A percentile compares a stretch with the other conserved stretches of the same genome.
Evolutionary conservation across 1,284 basidiomycete species (phyloP).

Genomic region (Phellinidium pouzarii): DNA sequence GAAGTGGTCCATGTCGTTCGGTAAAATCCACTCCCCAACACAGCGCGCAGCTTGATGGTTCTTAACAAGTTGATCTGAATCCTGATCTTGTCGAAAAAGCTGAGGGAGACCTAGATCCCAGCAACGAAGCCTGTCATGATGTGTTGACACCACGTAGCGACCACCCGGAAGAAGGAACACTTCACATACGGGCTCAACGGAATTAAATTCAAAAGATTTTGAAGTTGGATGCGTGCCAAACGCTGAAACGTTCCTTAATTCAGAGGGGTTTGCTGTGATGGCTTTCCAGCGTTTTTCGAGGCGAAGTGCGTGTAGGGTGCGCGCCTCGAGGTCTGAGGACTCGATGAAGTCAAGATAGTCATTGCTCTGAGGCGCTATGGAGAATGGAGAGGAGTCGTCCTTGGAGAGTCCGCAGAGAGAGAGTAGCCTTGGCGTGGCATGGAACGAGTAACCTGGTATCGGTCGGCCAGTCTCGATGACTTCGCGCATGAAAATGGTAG

Average conservation of each 20-base stretch:
- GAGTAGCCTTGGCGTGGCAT: slow-evolving; percentile 6
- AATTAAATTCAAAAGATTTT: background rate
- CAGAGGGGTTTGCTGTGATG: background rate
- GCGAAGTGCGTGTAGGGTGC: slow-evolving; percentile 14
- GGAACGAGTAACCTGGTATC: slow-evolving; percentile 12
- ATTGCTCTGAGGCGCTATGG: background rate
- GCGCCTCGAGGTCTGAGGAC: slow-evolving; percentile 12
- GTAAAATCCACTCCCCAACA: slow-evolving; percentile 6
- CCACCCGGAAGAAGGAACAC: slow-evolving; percentile 13
- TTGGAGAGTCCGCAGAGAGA: slow-evolving; percentile 14
- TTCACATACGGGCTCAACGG: background rate
- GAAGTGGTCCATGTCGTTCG: background rate
- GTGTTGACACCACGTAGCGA: slow-evolving; percentile 5
- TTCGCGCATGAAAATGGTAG: slow-evolving; percentile 10
- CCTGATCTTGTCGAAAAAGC: background rate
- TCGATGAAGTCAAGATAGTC: slow-evolving; percentile 6
- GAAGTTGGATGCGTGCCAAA: background rate
- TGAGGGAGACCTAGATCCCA: slow-evolving; percentile 15
- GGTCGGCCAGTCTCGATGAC: slow-evolving; percentile 10
- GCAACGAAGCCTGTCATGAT: slow-evolving; percentile 7
- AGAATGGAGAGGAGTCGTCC: slow-evolving; percentile 22
- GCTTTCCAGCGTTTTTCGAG: slow-evolving; percentile 13
- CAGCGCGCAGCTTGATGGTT: background rate
- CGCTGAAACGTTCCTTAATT: background rate
- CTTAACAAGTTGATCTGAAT: background rate